These are phyloP conservation scores for Rhexocercosporidium sp. DNA, from an alignment of 2,329 filamentous ascomycete species.

Conservation along the genomic window DNA sequence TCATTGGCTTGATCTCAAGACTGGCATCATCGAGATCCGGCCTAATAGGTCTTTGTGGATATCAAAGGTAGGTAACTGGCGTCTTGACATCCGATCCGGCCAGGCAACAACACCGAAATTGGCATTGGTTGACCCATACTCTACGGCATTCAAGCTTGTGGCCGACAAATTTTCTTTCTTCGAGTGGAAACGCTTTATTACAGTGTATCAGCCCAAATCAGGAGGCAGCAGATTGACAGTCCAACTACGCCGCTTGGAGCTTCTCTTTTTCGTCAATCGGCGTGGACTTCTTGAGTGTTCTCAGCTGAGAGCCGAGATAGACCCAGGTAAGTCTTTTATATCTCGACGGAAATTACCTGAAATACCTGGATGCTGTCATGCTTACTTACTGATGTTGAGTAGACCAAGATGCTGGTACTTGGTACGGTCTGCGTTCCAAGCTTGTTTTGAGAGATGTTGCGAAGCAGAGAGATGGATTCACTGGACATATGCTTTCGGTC, in stretches of 20 bases:
- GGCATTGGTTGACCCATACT: slow-evolving; percentile 55
- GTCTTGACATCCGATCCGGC: slow-evolving; percentile 41
- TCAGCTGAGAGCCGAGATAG: slow-evolving; percentile 58
- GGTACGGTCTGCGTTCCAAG: slow-evolving; percentile 64
- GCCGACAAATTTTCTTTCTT: slow-evolving; percentile 55
- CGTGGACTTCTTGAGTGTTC: slow-evolving; percentile 50
- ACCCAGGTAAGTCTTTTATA: slow-evolving; percentile 37
- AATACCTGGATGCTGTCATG: too few species aligned
- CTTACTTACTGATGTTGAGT: neutral
- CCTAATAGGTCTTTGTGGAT: slow-evolving; percentile 50
- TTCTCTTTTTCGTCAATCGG: slow-evolving; percentile 57
- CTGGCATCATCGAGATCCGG: slow-evolving; percentile 57
- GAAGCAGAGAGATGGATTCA: slow-evolving; percentile 38
- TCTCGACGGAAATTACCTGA: neutral
- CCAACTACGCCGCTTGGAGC: slow-evolving; percentile 57
- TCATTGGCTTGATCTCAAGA: slow-evolving; percentile 61
- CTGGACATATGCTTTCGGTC: neutral
- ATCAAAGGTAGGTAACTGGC: slow-evolving; percentile 46
- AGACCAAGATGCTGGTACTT: slow-evolving; percentile 63
- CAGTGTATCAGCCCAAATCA: slow-evolving; percentile 51
- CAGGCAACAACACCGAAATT: slow-evolving; percentile 37
- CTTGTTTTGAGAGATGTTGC: slow-evolving; percentile 55
- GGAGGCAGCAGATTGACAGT: slow-evolving; percentile 44
- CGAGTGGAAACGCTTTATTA: slow-evolving; percentile 50
- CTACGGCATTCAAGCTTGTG: slow-evolving; percentile 47